Evolutionary conservation across 2,329 filamentous ascomycete species (phyloP), one percentile per base, ranked within the genome.

Genomic region (Pestalotiopsis sp.): DNA sequence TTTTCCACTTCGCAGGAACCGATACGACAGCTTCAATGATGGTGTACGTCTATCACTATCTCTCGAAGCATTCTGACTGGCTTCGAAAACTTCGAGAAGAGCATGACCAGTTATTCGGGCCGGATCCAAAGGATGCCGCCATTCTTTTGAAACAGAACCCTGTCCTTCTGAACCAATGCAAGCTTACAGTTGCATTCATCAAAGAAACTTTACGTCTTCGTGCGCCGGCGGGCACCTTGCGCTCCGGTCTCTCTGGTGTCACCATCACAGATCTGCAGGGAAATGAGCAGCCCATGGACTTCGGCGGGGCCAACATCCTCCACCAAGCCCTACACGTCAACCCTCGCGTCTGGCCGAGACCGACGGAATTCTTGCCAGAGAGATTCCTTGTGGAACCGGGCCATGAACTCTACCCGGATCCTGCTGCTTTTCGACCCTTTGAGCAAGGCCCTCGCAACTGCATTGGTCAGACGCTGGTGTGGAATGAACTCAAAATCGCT

Each of bases 141-240:
- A 13, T 6, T 5, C 9, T 17, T 13, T 23, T 59, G 4, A 27
- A 27, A 12, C 6, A 27, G 1, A 14, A 36, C 5, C 57, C 57
- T 4, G 11, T 9, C 20, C 57, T 59, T 11, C 11, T 59, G 2
- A 27, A 59, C 12, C 11, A 36, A 13, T 27, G 20, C 9, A 27
- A 3, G 25, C 20, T 27, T 14, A 59, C 57, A 17, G 7, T 36
- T 6, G 57, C 57, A 4, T 27, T 59, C 9, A 27, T 72, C 63
- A 71, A 71, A 49, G 70, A 72, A 20, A 68, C 70, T 1, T n/a
- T 71, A n/a, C 68, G 68, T 20, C 31, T 71, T 4, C 68, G 63
- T 58, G 12, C 69, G 2, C 69, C 68, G 2, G 65, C 68, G 5
- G 59, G 49, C 25, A 67, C 69, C 1, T 20, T 62, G 36, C 69